These are phyloP conservation scores for Fragaria vesca DNA, from an alignment of 306 rosid genomes.

Conservation along the genomic window DNA sequence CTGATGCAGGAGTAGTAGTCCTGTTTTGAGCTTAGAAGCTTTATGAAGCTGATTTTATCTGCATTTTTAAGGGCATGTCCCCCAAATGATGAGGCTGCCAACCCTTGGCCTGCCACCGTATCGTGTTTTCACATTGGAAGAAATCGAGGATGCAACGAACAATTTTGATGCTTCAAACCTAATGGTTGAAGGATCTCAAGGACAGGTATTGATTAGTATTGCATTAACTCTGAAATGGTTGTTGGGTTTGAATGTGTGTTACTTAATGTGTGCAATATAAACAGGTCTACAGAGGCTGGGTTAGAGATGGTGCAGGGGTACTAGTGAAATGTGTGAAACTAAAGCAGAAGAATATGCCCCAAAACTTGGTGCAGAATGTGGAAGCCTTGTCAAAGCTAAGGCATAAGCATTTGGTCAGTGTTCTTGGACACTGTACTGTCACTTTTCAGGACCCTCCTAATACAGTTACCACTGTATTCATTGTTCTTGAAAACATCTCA, in stretches of 20 bases:
- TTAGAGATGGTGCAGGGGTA: constrained; percentile 60
- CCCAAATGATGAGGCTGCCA: constrained; percentile 46
- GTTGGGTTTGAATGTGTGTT: not conserved
- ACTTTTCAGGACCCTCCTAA: constrained; percentile 56
- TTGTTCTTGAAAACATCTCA: constrained; percentile 58
- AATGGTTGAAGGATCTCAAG: constrained; percentile 55
- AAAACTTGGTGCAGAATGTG: constrained; percentile 43
- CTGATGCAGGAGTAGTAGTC: not conserved
- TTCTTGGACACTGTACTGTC: constrained; percentile 66
- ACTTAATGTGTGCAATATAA: constrained; percentile 3
- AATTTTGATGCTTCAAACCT: constrained; percentile 61
- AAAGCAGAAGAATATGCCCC: constrained; percentile 48
- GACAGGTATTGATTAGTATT: constrained; percentile 40
- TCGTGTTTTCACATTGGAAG: constrained; percentile 63
- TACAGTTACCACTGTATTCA: constrained; percentile 44
- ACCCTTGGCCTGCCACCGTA: constrained; percentile 63
- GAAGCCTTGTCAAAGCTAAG: constrained; percentile 60
- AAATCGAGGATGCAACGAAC: constrained; percentile 78
- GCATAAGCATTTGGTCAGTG: constrained; percentile 81
- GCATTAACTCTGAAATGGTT: not conserved
- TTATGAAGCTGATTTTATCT: not conserved
- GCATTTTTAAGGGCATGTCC: constrained; percentile 43
- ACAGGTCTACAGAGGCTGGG: constrained; percentile 74
- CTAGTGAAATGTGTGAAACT: constrained; percentile 50
- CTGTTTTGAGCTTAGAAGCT: not conserved